Percentiles rank a stretch among this genome's conserved stretches.
Evolutionary conservation across 495 filamentous ascomycete genomes (phyloP).

Genomic region (Daldinia childiae): DNA sequence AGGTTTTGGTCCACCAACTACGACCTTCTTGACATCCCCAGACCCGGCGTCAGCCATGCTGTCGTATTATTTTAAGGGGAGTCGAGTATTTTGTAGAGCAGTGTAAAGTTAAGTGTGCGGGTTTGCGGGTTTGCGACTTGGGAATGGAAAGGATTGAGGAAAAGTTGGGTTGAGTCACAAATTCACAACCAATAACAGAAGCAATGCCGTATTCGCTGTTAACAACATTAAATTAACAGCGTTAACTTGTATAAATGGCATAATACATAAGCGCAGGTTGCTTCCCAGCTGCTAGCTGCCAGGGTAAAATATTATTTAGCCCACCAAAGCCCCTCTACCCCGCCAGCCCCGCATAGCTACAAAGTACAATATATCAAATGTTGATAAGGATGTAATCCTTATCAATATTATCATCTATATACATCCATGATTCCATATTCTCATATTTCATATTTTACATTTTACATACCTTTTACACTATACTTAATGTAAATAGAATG

Average conservation of each 20-base stretch:
- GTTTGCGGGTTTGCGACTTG: not conserved
- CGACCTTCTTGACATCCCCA: conserved; percentile 61
- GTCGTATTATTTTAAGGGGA: not conserved
- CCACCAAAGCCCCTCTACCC: not conserved
- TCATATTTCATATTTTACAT: too few species aligned
- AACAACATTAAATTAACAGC: not conserved
- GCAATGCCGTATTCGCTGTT: not conserved
- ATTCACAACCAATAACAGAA: not conserved
- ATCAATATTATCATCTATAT: too few species aligned
- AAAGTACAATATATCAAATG: too few species aligned
- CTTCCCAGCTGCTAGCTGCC: too few species aligned
- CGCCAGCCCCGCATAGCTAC: not conserved
- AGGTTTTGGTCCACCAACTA: conserved; percentile 56
- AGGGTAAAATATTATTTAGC: conserved; percentile 5
- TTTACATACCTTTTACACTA: too few species aligned
- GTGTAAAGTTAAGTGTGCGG: not conserved
- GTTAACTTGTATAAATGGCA: too few species aligned
- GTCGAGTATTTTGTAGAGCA: not conserved
- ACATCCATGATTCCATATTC: too few species aligned
- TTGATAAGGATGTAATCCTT: too few species aligned
- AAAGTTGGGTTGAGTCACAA: conserved; percentile 2
- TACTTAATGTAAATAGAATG: too few species aligned
- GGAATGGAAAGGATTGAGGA: not conserved
- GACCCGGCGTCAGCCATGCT: conserved; percentile 46
- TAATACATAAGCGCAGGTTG: too few species aligned